Evolutionary conservation across 345 rosid genomes (phyloP).

Genomic region (Eucalyptus leucophloia): DNA sequence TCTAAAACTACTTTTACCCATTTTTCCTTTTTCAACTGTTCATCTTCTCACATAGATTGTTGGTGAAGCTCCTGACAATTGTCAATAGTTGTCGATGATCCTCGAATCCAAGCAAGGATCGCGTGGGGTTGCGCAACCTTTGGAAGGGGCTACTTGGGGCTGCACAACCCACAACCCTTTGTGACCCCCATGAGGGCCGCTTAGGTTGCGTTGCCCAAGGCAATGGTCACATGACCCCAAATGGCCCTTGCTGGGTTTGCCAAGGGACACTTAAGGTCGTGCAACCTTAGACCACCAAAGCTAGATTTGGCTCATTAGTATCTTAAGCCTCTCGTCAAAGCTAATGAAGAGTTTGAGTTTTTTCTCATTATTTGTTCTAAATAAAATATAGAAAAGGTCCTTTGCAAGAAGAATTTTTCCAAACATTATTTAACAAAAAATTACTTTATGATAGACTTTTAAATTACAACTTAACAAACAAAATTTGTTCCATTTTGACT

Average conservation of each 20-base stretch:
- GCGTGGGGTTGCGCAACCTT: fast-evolving
- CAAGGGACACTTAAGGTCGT: fast-evolving
- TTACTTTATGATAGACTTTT: too few species aligned
- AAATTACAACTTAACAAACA: neutral
- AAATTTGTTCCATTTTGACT: too few species aligned
- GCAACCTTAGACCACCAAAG: fast-evolving
- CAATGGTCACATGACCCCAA: neutral
- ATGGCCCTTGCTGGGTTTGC: fast-evolving
- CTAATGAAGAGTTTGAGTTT: too few species aligned
- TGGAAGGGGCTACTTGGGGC: too few species aligned
- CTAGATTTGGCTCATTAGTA: neutral
- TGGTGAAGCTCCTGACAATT: fast-evolving
- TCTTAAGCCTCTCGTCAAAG: fast-evolving
- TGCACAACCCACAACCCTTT: fast-evolving
- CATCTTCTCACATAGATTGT: neutral
- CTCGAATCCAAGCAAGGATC: fast-evolving
- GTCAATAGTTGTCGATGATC: fast-evolving
- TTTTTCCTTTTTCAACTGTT: neutral
- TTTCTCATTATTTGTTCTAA: too few species aligned
- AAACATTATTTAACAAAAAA: too few species aligned
- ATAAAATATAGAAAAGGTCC: neutral
- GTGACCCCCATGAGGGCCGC: neutral
- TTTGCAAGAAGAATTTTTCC: too few species aligned
- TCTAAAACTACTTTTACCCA: too few species aligned
- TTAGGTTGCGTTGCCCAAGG: neutral